phyloP scores from a whole-genome alignment of 1,284 basidiomycete species.

The Microbotryum violaceum region DNA sequence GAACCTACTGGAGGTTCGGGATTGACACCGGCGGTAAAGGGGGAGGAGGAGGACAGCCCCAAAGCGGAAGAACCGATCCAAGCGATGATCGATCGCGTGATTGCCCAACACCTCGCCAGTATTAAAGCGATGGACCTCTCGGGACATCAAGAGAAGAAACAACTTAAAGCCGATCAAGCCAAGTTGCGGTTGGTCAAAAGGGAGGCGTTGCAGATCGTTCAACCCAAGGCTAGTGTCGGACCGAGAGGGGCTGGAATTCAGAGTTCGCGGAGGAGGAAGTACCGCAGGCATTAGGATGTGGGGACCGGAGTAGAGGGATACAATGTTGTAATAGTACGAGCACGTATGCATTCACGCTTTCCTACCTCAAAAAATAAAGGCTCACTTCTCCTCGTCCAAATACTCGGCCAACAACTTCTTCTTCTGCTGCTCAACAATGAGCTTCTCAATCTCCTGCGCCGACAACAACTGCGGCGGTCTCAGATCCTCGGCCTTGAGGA shows the following conservation, averaged over 20 bases:
- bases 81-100: neutral
- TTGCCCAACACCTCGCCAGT: slow-evolving; percentile 2
- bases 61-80: neutral
- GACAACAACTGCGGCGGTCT: slow-evolving; percentile 66
- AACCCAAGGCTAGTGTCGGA: too few species aligned
- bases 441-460: slow-evolving; percentile 67
- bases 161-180: slow-evolving; percentile 21
- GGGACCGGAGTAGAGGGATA: too few species aligned
- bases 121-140: slow-evolving; percentile 18
- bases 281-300: too few species aligned
- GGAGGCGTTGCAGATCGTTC: too few species aligned
- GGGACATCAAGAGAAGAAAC: slow-evolving; percentile 32
- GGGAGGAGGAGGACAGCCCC: neutral
- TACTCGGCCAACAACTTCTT: slow-evolving; percentile 75
- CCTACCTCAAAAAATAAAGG: neutral
- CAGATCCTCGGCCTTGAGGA: slow-evolving; percentile 64
- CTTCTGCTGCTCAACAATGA: slow-evolving; percentile 71
- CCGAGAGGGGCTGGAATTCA: too few species aligned
- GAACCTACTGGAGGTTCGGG: slow-evolving; percentile 3
- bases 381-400: slow-evolving; percentile 23
- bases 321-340: too few species aligned
- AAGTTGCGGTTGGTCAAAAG: slow-evolving; percentile 26
- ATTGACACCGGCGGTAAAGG: slow-evolving; percentile 1
- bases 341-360: too few species aligned
- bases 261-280: too few species aligned